Evolutionary conservation across 257 asterid species (phyloP).

Genomic region (Ophiorrhiza pumila): DNA sequence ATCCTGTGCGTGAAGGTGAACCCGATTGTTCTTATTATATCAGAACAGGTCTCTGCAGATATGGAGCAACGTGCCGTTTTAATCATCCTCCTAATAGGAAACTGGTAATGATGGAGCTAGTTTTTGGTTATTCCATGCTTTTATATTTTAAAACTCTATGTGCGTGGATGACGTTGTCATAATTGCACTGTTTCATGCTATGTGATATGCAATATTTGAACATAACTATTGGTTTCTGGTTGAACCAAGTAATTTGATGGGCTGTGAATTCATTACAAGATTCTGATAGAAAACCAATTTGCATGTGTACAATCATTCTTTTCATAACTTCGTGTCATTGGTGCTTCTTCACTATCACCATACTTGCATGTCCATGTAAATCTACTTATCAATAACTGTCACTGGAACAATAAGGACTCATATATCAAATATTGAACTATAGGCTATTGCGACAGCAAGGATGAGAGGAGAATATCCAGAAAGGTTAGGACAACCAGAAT

Average conservation of each 20-base stretch:
- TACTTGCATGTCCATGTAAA: neutral
- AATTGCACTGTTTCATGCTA: neutral
- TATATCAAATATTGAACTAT: constrained; percentile 22
- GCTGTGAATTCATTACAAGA: neutral
- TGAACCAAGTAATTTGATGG: neutral
- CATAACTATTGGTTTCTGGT: neutral
- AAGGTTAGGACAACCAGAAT: constrained; percentile 88
- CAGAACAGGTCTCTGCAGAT: constrained; percentile 87
- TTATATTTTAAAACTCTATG: neutral
- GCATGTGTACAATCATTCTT: neutral
- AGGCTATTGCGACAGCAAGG: constrained; percentile 89
- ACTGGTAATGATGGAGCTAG: constrained; percentile 44
- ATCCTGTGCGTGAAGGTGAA: constrained; percentile 87
- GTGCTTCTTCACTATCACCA: neutral
- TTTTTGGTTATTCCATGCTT: constrained; percentile 2
- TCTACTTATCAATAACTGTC: neutral
- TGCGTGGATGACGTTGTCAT: neutral
- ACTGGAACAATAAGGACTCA: constrained; percentile 8
- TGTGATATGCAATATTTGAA: neutral
- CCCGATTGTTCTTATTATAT: constrained; percentile 82
- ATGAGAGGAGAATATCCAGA: constrained; percentile 96
- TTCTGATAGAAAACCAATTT: neutral
- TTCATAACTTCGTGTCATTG: neutral
- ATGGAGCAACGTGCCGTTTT: constrained; percentile 80
- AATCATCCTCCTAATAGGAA: constrained; percentile 81